Evolutionary conservation across 2,329 filamentous ascomycete genomes (phyloP).

Genomic region (Lasiodiplodia citricola): DNA sequence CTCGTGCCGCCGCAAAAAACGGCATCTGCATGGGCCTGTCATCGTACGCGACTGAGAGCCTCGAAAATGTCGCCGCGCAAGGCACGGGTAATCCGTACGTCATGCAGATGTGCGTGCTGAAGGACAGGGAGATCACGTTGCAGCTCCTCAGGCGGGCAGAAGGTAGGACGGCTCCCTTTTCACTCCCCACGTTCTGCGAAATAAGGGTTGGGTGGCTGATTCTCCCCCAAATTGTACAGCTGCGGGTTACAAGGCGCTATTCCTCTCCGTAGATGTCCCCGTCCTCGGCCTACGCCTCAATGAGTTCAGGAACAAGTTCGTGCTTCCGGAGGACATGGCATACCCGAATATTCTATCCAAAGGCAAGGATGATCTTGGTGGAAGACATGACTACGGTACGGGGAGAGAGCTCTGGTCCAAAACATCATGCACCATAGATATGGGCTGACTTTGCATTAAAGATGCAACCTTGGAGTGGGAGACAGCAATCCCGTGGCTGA

Average conservation of each 20-base stretch:
- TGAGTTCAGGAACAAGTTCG: constrained; percentile 60
- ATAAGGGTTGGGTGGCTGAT: no score
- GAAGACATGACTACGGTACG: constrained; percentile 15
- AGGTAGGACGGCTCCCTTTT: constrained; percentile 40
- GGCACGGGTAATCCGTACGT: constrained; percentile 51
- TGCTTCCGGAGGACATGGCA: constrained; percentile 50
- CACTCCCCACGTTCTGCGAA: no score
- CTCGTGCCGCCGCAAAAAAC: constrained; percentile 63
- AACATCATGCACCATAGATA: no score
- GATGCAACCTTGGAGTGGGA: constrained; percentile 52
- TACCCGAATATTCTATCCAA: constrained; percentile 51
- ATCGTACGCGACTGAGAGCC: constrained; percentile 64
- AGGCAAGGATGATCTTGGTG: constrained; percentile 32
- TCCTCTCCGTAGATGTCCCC: constrained; percentile 62
- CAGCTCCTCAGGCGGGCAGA: constrained; percentile 52
- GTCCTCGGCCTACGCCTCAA: constrained; percentile 60
- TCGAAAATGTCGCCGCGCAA: constrained; percentile 65
- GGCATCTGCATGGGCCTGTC: constrained; percentile 68
- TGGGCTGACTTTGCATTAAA: background rate
- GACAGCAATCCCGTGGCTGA: constrained; percentile 55
- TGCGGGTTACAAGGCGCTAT: constrained; percentile 59
- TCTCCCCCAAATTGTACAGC: background rate
- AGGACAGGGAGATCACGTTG: constrained; percentile 51
- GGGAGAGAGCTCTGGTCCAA: background rate
- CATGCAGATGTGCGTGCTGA: constrained; percentile 62